These are phyloP conservation scores for Phytopythium litorale DNA, from an alignment of 352 stramenopile species.

Conservation along the genomic window DNA sequence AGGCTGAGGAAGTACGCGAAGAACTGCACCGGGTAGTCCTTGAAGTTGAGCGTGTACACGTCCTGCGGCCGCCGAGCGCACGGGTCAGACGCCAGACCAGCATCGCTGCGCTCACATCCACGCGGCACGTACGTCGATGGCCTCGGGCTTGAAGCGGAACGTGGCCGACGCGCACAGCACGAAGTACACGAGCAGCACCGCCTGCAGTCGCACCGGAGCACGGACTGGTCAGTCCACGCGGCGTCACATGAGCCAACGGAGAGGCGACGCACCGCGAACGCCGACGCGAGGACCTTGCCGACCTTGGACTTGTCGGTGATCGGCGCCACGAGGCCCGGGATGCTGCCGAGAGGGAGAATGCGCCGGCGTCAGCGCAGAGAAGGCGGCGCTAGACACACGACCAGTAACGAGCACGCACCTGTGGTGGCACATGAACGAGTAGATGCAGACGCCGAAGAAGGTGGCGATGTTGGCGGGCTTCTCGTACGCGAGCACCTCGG, in stretches of 20 bases:
- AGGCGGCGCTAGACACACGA: no score
- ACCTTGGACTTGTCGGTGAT: conserved; percentile 83
- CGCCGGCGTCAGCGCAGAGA: not conserved
- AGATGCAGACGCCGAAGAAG: conserved; percentile 88
- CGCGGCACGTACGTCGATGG: conserved; percentile 57
- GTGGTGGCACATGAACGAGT: conserved; percentile 91
- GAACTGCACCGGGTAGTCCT: conserved; percentile 67
- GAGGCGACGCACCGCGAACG: conserved; percentile 56
- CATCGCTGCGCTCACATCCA: not conserved
- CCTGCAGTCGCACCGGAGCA: conserved; percentile 25
- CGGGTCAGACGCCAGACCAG: not conserved
- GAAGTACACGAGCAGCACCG: conserved; percentile 76
- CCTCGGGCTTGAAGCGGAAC: conserved; percentile 74
- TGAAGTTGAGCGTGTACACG: conserved; percentile 90
- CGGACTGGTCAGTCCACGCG: not conserved
- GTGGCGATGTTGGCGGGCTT: conserved; percentile 66
- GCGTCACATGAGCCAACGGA: not conserved
- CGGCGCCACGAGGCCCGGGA: conserved; percentile 77
- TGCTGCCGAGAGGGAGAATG: conserved; percentile 23
- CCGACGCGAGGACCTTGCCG: conserved; percentile 45
- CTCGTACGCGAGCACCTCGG: conserved; percentile 73
- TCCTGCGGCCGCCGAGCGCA: conserved; percentile 30
- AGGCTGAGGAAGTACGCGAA: conserved; percentile 86
- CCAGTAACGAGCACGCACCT: conserved; percentile 28
- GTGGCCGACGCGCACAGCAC: conserved; percentile 70